Evolutionary conservation across 2,329 filamentous ascomycete species (phyloP).

Genomic region (Fusarium sp.): DNA sequence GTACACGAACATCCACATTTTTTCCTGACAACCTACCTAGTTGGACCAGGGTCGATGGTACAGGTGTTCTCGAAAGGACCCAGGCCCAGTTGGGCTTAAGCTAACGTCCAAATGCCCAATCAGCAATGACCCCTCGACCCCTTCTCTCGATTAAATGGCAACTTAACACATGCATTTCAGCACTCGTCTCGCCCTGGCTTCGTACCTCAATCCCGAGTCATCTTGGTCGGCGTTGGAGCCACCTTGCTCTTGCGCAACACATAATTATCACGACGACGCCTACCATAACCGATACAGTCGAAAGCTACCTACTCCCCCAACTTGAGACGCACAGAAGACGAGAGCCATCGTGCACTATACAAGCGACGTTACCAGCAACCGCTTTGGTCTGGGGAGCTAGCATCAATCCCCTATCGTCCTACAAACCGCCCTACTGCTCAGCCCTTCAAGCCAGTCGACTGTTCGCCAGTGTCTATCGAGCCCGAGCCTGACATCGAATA

Average conservation of each 20-base stretch:
- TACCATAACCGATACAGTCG: conserved; percentile 13
- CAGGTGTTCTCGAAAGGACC: conserved; percentile 15
- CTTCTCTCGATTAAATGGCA: conserved; percentile 29
- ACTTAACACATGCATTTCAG: conserved; percentile 37
- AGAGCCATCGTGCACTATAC: conserved; percentile 1
- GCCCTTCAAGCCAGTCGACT: conserved; percentile 1
- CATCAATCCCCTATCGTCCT: conserved; percentile 23
- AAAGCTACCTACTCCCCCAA: neutral
- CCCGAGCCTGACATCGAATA: conserved; percentile 1
- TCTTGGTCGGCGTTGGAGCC: conserved; percentile 36
- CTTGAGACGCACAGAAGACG: neutral
- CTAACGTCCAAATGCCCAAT: conserved; percentile 32
- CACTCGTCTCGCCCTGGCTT: conserved; percentile 35
- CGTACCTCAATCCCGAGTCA: conserved; percentile 37
- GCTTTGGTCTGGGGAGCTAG: conserved; percentile 6
- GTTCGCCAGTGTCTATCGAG: conserved; percentile 3
- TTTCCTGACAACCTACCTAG: conserved; percentile 16
- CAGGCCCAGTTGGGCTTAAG: conserved; percentile 18
- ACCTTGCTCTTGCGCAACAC: conserved; percentile 34
- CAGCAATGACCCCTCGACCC: conserved; percentile 26
- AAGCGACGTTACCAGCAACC: conserved; percentile 12
- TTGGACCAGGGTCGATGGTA: conserved; percentile 24
- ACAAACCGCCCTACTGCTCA: conserved; percentile 8
- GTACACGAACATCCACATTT: conserved; percentile 1
- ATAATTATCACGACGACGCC: conserved; percentile 15